Base-by-base conservation (phyloP, 371 early-diverging fungal genomes). In the Mortierella sp. region DNA sequence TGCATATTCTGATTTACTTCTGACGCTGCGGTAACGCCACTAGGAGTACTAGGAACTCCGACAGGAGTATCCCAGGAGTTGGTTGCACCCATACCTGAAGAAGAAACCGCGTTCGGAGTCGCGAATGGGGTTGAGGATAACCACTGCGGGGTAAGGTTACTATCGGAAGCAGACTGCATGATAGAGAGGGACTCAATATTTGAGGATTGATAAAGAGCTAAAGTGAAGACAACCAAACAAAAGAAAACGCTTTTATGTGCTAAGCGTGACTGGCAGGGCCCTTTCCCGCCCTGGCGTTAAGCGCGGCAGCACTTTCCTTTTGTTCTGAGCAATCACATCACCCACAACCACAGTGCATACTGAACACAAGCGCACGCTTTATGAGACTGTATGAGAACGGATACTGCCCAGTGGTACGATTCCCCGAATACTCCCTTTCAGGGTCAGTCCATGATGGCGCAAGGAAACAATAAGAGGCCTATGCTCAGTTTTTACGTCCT, bases 41-140 rank as follows among this genome's bases (percentile, higher is more conserved):
- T 37, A 20, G 54, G 10, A 14, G 3, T 55, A n/a, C 47, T 24
- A 24, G 20, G n/a, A n/a, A 8, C 26, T 22, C 39, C 39, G 20
- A 39, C 54, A 22, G 66, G 55, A 12, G 39, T 37, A 28, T 58
- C 67, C 57, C 58, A 57, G 43, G 40, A 40, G 43, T 5, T 11
- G 28, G 43, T 58, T 22, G 64, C 55, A 55, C 26, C 26, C 8
- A 55, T 5, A 55, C 14, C 28, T 12, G 26, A 22, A 5, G 55
- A 26, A 22, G 28, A 12, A 12, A 18, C 10, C 16, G 26, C 26
- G 6, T 5, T 55, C 22, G 22, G 2, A 1, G 55, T 55, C 18
- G 6, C 26, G 28, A 55, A 55, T 55, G 55, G 22, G 26, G 26
- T 14, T 55, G 26, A 22, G 8, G 55, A 8, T 6, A 8, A 4